Conservation (phyloP, 306 rosid genomes). For the Ormosia emarginata region DNA sequence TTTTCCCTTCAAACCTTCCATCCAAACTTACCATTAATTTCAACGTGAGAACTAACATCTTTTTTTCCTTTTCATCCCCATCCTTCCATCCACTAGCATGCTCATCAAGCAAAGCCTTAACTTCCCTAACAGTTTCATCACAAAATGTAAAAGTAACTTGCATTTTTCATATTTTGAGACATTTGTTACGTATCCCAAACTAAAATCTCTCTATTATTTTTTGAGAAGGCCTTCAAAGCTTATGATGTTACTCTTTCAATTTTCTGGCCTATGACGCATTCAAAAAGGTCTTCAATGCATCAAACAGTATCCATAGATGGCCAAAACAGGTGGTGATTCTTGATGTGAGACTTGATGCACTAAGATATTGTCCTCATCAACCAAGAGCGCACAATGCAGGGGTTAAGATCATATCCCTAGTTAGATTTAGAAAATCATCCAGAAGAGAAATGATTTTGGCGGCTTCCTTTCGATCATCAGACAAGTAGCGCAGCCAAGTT, state of each 20-base stretch:
- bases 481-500: slow-evolving; percentile 68
- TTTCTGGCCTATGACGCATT: slow-evolving; percentile 83
- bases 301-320: slow-evolving; percentile 92
- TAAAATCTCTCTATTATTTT: slow-evolving; percentile 73
- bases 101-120: slow-evolving; percentile 77
- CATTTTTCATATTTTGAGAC: slow-evolving; percentile 59
- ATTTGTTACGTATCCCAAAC: slow-evolving; percentile 28
- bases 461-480: slow-evolving; percentile 37
- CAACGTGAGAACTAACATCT: slow-evolving; percentile 89
- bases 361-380: slow-evolving; percentile 78
- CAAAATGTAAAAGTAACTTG: slow-evolving; percentile 56
- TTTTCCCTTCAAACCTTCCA: no score
- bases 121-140: slow-evolving; percentile 65
- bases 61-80: slow-evolving; percentile 87
- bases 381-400: slow-evolving; percentile 56
- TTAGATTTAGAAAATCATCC: slow-evolving; percentile 49
- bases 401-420: slow-evolving; percentile 53
- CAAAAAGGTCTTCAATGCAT: slow-evolving; percentile 83
- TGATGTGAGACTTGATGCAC: slow-evolving; percentile 53
- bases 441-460: slow-evolving; percentile 35
- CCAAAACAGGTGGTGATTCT: slow-evolving; percentile 77
- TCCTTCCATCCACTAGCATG: slow-evolving; percentile 87
- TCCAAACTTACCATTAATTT: not conserved
- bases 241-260: slow-evolving; percentile 57
- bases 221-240: slow-evolving; percentile 59